phyloP scores from a whole-genome alignment of 1,139 yeast genomes.

The Sugiyamaella pinicola region DNA sequence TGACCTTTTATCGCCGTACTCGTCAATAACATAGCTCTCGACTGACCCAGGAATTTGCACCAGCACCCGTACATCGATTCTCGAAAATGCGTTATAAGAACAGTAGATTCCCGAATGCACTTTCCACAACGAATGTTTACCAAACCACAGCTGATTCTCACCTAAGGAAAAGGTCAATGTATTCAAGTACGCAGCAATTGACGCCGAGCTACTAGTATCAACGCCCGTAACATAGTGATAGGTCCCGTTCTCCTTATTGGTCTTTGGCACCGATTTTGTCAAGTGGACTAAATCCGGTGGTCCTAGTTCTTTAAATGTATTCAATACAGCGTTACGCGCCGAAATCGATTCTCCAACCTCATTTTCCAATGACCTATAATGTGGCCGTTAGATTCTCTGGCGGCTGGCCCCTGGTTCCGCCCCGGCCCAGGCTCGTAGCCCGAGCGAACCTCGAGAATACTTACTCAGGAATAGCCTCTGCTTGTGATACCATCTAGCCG shows the following conservation, averaged over 20 bases:
- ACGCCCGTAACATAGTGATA: constrained; percentile 74
- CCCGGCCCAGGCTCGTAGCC: not conserved
- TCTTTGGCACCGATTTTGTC: constrained; percentile 50
- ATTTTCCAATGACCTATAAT: constrained; percentile 48
- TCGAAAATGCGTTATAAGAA: constrained; percentile 67
- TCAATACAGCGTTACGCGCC: constrained; percentile 50
- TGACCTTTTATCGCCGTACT: constrained; percentile 49
- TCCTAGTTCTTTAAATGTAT: constrained; percentile 64
- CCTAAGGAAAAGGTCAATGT: constrained; percentile 66
- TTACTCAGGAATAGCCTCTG: constrained; percentile 41
- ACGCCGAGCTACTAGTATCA: constrained; percentile 60
- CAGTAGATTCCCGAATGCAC: constrained; percentile 73
- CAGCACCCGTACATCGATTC: constrained; percentile 68
- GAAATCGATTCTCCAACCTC: constrained; percentile 53
- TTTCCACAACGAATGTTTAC: constrained; percentile 75
- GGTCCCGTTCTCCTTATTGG: constrained; percentile 50
- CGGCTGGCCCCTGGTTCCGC: too few species aligned
- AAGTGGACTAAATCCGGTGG: constrained; percentile 89
- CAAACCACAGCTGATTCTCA: constrained; percentile 65
- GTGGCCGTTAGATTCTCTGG: constrained; percentile 5
- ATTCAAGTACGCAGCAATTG: constrained; percentile 73
- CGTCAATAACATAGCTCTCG: constrained; percentile 68
- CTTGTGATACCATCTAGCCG: constrained; percentile 16
- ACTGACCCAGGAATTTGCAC: constrained; percentile 76
- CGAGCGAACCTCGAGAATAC: constrained; percentile 27